Evolutionary conservation across 148 eudicot species (phyloP), one percentile per base, ranked within the genome.

Genomic region (Talinum fruticosum): DNA sequence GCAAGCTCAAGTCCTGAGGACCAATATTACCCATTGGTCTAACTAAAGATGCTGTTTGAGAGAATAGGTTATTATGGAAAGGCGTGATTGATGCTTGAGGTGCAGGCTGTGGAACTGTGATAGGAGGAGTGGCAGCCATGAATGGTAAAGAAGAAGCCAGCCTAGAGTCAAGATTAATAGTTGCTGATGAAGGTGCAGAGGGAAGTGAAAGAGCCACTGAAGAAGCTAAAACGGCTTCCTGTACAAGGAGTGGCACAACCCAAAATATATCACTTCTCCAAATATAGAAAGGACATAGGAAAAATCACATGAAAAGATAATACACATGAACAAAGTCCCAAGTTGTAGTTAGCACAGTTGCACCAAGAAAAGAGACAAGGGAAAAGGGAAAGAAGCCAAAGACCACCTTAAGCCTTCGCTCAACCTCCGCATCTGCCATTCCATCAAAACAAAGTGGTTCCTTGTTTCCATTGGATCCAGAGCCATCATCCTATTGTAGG

Each of bases 391-490:
- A 8, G 26, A n/a, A 57, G 64, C 64, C 57, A 51, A 13, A 69
- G 71, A 65, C 69, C 80, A 95, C 99, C 97, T 95, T 95, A 36
- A 92, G 73, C 84, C 96, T 89, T 83, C 93, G 88, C 86, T 95
- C 99, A 73, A 91, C 96, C 89, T 92, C 99, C 15, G 81, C 85
- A 84, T 86, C 96, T 54, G 90, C 87, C 97, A 95, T 95, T 67
- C 96, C 97, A 87, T 95, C 99, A 89, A 87, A 95, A 74, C 84
- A 66, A 81, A 86, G 78, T 66, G 89, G 70, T 77, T 88, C 94
- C 87, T 85, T 92, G 75, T 79, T 88, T 68, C 86, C 97, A 82
- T 87, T 91, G 74, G 85, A 75, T 73, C 78, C 82, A 69, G 91
- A 86, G 32, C 85, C 86, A 77, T 95, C 96, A 83, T 95, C 98